Base-by-base conservation (phyloP, 2,329 filamentous ascomycete genomes). In the Paecilomyces sp. region DNA sequence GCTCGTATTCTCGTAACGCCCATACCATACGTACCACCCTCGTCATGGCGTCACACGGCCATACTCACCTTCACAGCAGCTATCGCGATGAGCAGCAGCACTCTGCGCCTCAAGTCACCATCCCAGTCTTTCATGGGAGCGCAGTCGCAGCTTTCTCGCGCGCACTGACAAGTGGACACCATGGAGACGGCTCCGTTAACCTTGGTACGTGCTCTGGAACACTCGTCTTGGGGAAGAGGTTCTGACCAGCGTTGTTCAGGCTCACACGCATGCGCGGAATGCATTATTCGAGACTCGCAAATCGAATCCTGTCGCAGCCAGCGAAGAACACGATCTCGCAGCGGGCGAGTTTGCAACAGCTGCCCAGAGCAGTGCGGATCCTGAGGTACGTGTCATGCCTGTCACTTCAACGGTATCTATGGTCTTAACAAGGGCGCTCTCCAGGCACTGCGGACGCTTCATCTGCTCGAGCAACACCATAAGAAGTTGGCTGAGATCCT, bases 281-380 rank as follows among this genome's bases (percentile, higher is more conserved):
- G 92, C 93, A 52, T 87, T 90, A 25, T 82, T 87, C 25, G 91
- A 92, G 58, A 86, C 84, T 34, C 81, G 82, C 64, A 83, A 83
- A 65, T 79, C 82, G 25, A 82, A 94, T 71, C 90, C 90, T 59
- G 88, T 88, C 6, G 87, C 90, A 55, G 93, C 93, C 63, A 89
- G 92, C 70, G 89, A 89, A 69, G 90, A 96, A 74, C 93, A 97
- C 76, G 87, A 92, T 57, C 82, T 90, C 60, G 94, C 94, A 41
- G 93, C 94, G 1, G 88, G 87, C 64, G 91, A 96, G 72, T 97
- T 96, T 73, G 88, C 91, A 62, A 88, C 88, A 62, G 92, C 92
- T 31, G 87, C 90, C n/a, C 84, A 85, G 62, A 83, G 78, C 55
- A 96, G 91, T 7, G 75, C 76, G n/a, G 84, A 88, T 70, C 72